Conservation (phyloP, 2,329 filamentous ascomycete species). For the Hypomyces rosellus region DNA sequence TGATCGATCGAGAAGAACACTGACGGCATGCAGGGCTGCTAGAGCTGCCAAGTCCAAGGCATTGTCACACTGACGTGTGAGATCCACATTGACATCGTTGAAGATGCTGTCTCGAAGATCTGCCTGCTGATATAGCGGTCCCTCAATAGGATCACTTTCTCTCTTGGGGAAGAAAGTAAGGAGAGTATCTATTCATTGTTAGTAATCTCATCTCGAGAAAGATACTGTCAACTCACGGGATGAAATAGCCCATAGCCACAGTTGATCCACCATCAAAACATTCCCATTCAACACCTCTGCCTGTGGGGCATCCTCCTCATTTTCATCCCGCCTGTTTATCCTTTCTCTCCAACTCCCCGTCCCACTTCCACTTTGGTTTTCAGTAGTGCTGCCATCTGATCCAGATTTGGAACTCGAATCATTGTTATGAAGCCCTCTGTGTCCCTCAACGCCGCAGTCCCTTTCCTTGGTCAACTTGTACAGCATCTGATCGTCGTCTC, state of each 20-base stretch:
- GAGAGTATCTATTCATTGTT: conserved; percentile 36
- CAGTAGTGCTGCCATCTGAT: conserved; percentile 13
- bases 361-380: conserved; percentile 20
- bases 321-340: conserved; percentile 14
- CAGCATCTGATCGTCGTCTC: conserved; percentile 62
- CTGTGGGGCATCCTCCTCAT: conserved; percentile 16
- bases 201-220: neutral
- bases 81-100: conserved; percentile 59
- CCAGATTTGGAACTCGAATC: conserved; percentile 21
- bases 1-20: conserved; percentile 52
- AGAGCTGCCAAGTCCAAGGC: conserved; percentile 56
- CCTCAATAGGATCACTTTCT: conserved; percentile 48
- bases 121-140: conserved; percentile 51
- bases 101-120: conserved; percentile 59
- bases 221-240: conserved; percentile 34
- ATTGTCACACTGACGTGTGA: conserved; percentile 56
- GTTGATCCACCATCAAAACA: conserved; percentile 60
- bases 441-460: conserved; percentile 15
- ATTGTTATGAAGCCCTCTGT: conserved; percentile 21
- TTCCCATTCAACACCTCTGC: conserved; percentile 47
- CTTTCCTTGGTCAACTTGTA: conserved; percentile 57
- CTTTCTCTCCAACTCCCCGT: conserved; percentile 24
- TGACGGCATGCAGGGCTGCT: conserved; percentile 56
- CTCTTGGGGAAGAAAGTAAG: conserved; percentile 50
- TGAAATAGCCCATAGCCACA: conserved; percentile 57